Base-by-base conservation (phyloP, 2,329 filamentous ascomycete genomes). In the Teratosphaeria zuluensis region DNA sequence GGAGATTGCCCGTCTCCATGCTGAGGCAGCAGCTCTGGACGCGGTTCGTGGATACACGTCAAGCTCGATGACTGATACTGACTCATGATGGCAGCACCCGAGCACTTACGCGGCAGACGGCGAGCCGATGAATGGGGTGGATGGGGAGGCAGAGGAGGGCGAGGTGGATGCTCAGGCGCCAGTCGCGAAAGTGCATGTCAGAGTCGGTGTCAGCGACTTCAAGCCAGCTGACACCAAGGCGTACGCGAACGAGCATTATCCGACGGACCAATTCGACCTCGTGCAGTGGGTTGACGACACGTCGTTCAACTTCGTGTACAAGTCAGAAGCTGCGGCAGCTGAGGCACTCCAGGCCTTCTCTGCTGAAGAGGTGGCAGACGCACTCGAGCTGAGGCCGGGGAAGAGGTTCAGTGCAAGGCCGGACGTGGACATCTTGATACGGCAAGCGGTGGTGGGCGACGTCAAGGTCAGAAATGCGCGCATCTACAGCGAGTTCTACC, bases 251-350 rank as follows among this genome's bases (percentile, higher is more conserved):
- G 83, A 90, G 8, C 83, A 94, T 72, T 90, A 82, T 68, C 28
- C 61, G 38, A 71, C 74, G 14, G 78, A 80, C 58, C 69, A 76
- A 56, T 78, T 85, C 58, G 77, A 82, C 58, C 81, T 83, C 61
- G 79, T 96, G 63, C 91, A 97, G 75, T 99, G 94, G 94, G 90
- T 99, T 64, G 90, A 97, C 72, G 94, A 99, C 73, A 86, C 84
- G 6, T 92, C 90, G 0, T 90, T 90, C 62, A 97, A 97, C 70
- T 78, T 96, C 56, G 74, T 95, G 56, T 97, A 94, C 75, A 77
- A 78, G 58, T 79, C 76, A 38, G 69, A 77, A 12, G 77, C 80
- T 52, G 74, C 80, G 12, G 84, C 84, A 1, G 67, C 77, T 4
- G 72, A 78, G 56, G 84, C 84, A 21, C 75, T 87, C 28, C 67